phyloP scores from a whole-genome alignment of 1,284 basidiomycete genomes.

The Tilletia caries region DNA sequence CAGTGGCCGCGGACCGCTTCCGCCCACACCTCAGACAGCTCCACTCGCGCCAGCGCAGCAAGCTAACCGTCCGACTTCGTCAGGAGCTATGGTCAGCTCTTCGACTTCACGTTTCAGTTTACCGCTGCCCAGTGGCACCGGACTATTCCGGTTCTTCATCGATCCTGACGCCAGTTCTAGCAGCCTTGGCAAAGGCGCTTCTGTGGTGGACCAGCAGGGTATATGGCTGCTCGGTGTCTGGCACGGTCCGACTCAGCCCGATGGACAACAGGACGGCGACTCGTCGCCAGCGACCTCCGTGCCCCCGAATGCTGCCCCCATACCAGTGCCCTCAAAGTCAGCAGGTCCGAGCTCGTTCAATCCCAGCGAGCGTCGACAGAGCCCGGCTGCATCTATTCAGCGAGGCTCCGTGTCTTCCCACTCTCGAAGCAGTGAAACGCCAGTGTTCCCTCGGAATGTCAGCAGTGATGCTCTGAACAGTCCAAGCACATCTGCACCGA shows the following conservation, averaged over 20 bases:
- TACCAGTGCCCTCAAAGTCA: not conserved
- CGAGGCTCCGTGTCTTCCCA: constrained; percentile 4
- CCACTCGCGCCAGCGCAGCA: not conserved
- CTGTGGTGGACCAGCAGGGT: constrained; percentile 26
- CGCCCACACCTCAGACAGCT: not conserved
- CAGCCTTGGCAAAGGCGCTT: constrained; percentile 6
- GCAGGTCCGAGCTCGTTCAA: not conserved
- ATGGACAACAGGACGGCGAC: not conserved
- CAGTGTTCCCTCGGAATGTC: not conserved
- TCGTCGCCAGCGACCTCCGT: not conserved
- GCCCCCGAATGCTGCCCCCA: not conserved
- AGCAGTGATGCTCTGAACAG: constrained; percentile 5
- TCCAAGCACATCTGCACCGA: constrained; percentile 2
- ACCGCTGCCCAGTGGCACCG: constrained; percentile 19
- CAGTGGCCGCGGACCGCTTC: not conserved
- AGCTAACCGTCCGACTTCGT: not conserved
- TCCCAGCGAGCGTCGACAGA: not conserved
- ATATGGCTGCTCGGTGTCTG: constrained; percentile 47
- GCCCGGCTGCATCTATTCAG: constrained; percentile 2
- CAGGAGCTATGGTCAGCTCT: constrained; percentile 2
- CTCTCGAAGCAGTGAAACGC: not conserved
- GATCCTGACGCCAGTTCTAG: constrained; percentile 24
- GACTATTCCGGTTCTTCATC: constrained; percentile 41
- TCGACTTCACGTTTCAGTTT: constrained; percentile 8
- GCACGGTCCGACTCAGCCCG: constrained; percentile 28